Conservation (phyloP, 2,329 filamentous ascomycete species). For the Claviceps arundinis region DNA sequence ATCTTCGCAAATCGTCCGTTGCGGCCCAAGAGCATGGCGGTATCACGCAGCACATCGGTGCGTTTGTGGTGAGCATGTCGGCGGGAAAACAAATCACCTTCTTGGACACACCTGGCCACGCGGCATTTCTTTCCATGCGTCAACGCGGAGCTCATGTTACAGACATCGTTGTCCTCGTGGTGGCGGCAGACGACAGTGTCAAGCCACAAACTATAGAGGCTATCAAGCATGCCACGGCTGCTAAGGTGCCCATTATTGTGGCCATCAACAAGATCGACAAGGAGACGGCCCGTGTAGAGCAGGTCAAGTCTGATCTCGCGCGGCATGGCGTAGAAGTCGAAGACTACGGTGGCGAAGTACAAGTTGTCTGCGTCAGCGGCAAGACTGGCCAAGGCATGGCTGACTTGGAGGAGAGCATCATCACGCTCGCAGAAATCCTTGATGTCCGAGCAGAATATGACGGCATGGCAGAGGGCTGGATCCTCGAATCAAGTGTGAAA, state of each 20-base stretch:
- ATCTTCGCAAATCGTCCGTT: conserved; percentile 81
- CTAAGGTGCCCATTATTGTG: conserved; percentile 89
- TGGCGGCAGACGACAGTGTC: conserved; percentile 92
- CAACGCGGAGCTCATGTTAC: conserved; percentile 92
- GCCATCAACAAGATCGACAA: conserved; percentile 98
- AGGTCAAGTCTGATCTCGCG: conserved; percentile 78
- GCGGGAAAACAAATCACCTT: conserved; percentile 88
- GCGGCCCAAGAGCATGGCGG: conserved; percentile 87
- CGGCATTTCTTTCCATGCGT: conserved; percentile 90
- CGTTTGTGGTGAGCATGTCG: conserved; percentile 82
- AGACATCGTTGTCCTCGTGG: conserved; percentile 90
- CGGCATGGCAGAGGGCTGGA: conserved; percentile 79
- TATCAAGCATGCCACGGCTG: conserved; percentile 77
- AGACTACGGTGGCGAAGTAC: conserved; percentile 87
- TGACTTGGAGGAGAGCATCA: conserved; percentile 80
- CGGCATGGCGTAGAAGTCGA: conserved; percentile 80
- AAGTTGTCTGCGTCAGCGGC: conserved; percentile 81
- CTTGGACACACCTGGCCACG: conserved; percentile 90
- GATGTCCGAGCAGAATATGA: conserved; percentile 73
- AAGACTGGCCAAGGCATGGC: conserved; percentile 89
- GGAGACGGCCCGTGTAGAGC: conserved; percentile 63
- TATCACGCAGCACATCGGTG: conserved; percentile 97
- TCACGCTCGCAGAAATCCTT: conserved; percentile 76
- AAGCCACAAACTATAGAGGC: conserved; percentile 96
- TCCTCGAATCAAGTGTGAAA: conserved; percentile 85